These are phyloP conservation scores for Lizonia empirigonia DNA, from an alignment of 2,329 filamentous ascomycete genomes.

Conservation along the genomic window DNA sequence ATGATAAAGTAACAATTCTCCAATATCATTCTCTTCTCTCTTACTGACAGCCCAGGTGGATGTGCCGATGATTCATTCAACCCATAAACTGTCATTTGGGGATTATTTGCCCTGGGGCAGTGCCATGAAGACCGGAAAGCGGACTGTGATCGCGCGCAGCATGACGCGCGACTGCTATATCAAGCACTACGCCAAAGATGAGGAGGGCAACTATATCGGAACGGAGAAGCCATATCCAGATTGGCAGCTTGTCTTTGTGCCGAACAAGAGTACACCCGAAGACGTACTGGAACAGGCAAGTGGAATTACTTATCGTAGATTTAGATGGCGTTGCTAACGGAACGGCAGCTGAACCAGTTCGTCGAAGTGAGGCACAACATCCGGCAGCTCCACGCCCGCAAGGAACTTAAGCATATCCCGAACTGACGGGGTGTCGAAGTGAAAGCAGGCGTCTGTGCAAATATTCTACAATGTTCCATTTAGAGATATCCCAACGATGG, in stretches of 20 bases:
- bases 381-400: slow-evolving; percentile 5
- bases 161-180: slow-evolving; percentile 17
- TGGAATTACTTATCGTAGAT: background rate
- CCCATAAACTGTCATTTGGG: slow-evolving; percentile 8
- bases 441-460: no score
- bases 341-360: slow-evolving; percentile 7
- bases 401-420: slow-evolving; percentile 7
- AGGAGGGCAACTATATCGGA: slow-evolving; percentile 13
- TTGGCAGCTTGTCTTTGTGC: slow-evolving; percentile 11
- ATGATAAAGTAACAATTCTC: no score
- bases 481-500: background rate
- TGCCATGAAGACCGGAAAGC: slow-evolving; percentile 9
- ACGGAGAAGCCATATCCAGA: slow-evolving; percentile 14
- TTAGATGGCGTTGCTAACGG: background rate
- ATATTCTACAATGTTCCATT: background rate
- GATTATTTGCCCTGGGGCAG: slow-evolving; percentile 11
- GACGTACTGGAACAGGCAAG: slow-evolving; percentile 10
- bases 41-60: no score
- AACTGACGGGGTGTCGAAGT: background rate
- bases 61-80: slow-evolving; percentile 14
- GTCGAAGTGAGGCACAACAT: slow-evolving; percentile 14
- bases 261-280: slow-evolving; percentile 10
- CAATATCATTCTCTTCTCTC: no score
- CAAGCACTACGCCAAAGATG: slow-evolving; percentile 16
- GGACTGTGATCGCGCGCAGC: slow-evolving; percentile 9